These are phyloP conservation scores for Annulohypoxylon bovei DNA, from an alignment of 495 filamentous ascomycete species.

Conservation along the genomic window DNA sequence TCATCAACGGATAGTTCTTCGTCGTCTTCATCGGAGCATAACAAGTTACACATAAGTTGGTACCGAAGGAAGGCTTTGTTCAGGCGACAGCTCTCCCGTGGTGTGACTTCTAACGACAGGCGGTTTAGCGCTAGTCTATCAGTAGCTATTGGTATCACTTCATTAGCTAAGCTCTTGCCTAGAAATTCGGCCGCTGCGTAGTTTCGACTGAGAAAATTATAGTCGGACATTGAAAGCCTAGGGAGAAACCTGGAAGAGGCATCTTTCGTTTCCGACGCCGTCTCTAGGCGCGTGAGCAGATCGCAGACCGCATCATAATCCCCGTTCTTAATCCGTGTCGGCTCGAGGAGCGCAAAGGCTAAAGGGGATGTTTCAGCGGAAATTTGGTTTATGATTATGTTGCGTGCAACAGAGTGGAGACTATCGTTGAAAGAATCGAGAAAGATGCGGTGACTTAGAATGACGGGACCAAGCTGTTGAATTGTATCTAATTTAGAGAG, in stretches of 20 bases:
- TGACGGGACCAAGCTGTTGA: background rate
- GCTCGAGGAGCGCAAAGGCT: background rate
- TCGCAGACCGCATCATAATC: too few species aligned
- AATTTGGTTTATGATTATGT: background rate
- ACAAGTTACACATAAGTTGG: background rate
- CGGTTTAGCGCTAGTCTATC: background rate
- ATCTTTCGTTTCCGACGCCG: background rate
- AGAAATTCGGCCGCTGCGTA: background rate
- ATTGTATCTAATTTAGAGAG: background rate
- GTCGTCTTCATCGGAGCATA: background rate
- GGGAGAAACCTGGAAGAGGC: background rate
- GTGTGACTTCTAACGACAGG: background rate
- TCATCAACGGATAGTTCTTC: background rate
- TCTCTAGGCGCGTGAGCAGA: background rate
- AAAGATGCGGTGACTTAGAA: slow-evolving; percentile 2
- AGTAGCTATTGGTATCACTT: background rate
- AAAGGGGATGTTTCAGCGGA: background rate
- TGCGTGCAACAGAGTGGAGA: background rate
- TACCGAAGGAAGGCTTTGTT: background rate
- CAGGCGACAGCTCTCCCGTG: background rate
- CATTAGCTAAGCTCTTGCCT: background rate
- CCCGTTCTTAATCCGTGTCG: background rate
- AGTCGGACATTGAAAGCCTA: background rate
- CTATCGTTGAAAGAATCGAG: background rate
- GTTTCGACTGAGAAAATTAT: background rate